Evolutionary conservation across 177 flowering plant genomes (phyloP), one percentile per base, ranked within the genome.

Genomic region (Tripterygium wilfordii): DNA sequence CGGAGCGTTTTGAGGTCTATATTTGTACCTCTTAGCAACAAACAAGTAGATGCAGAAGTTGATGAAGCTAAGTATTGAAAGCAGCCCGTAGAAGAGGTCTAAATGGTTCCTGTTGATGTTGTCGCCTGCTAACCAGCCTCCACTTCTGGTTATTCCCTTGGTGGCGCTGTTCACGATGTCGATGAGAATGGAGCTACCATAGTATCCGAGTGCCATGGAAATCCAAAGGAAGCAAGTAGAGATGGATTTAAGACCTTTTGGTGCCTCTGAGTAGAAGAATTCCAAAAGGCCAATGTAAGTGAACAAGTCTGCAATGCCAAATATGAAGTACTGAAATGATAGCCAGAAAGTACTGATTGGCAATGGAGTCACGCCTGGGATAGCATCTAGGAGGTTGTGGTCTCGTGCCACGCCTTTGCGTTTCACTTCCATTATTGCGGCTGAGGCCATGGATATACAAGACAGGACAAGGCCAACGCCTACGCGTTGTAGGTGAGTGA

Each of bases 231-330:
- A 18, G 3, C 14, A 7, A 3, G 42, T 38, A 3, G 19, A 15
- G 3, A 38, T 15, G 8, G 19, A 6, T 38, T n/a, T 38, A 8
- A 38, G 15, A 10, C 22, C 14, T 3, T 15, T 15, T 3, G 42
- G 42, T 3, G 42, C 42, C 19, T 38, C 42, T 10, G 42, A 15
- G 42, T 15, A 38, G 42, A 38, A 38, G 19, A 38, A 38, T 5
- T 38, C 42, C 6, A 38, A 4, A 19, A 38, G 7, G 4, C 42
- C 42, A 3, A 3, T 21, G 4, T 5, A 15, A 3, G 42, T 38
- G 42, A 38, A 15, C 19, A 38, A 2, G 14, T 38, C 42, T 5
- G 42, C 9, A 15, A 18, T 3, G 2, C 42, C 42, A 2, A 38
- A 18, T 4, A 38, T 5, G 3, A 38, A 15, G 42, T 38, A 38